A percentile compares a stretch with the other conserved stretches of the same genome.
These are phyloP conservation scores for Colletotrichum abscissum DNA, from an alignment of 2,329 filamentous ascomycete genomes.

Conservation along the genomic window DNA sequence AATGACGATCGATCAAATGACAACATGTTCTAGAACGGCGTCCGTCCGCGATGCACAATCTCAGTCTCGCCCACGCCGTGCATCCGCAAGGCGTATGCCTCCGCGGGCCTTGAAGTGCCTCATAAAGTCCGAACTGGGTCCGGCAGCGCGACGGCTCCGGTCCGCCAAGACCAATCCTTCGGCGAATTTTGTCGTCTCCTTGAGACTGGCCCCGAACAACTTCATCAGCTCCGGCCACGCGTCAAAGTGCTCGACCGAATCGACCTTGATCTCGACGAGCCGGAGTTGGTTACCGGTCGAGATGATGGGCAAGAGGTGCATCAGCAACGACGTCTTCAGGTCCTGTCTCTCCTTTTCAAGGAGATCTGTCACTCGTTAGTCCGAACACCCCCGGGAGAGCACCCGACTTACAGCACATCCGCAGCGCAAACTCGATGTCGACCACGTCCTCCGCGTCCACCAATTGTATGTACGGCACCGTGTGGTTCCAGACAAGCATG, in stretches of 20 bases:
- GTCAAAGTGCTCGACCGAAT: slow-evolving; percentile 34
- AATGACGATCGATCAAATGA: slow-evolving; percentile 22
- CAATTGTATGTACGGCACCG: slow-evolving; percentile 32
- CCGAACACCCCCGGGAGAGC: neutral
- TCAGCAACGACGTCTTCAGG: slow-evolving; percentile 32
- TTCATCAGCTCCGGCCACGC: slow-evolving; percentile 35
- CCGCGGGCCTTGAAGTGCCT: slow-evolving; percentile 30
- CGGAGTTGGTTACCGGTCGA: slow-evolving; percentile 33
- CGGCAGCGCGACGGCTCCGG: slow-evolving; percentile 28
- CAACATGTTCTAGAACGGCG: slow-evolving; percentile 17
- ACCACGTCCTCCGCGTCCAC: slow-evolving; percentile 30
- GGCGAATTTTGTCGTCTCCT: slow-evolving; percentile 29
- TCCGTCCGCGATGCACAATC: neutral
- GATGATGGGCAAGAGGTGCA: slow-evolving; percentile 32
- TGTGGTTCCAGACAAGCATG: slow-evolving; percentile 31
- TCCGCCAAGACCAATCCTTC: slow-evolving; percentile 28
- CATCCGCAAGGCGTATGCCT: slow-evolving; percentile 29
- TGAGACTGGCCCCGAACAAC: slow-evolving; percentile 33
- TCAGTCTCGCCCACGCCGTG: slow-evolving; percentile 23
- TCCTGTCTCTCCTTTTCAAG: slow-evolving; percentile 34
- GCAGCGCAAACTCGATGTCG: slow-evolving; percentile 33
- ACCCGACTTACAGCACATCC: slow-evolving; percentile 32
- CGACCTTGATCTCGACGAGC: slow-evolving; percentile 35
- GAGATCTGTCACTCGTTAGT: slow-evolving; percentile 25
- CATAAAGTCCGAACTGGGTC: slow-evolving; percentile 32